A percentile compares a stretch with the other conserved stretches of the same genome.
These are phyloP conservation scores for Pythium oligandrum DNA, from an alignment of 352 stramenopile genomes.

Conservation along the genomic window DNA sequence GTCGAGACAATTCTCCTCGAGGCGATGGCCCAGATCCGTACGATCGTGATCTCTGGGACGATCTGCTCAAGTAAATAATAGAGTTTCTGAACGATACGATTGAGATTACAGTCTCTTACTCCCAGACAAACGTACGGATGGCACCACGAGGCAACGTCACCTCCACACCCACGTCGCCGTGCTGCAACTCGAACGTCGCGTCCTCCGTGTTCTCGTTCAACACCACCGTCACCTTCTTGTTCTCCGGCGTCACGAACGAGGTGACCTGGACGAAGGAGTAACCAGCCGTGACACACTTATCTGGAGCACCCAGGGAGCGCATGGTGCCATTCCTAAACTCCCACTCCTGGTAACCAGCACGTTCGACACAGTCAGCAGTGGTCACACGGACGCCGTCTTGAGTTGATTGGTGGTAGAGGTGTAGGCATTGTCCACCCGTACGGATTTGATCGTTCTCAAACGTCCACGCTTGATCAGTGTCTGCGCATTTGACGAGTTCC, in stretches of 20 bases:
- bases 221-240: constrained; percentile 75
- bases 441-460: constrained; percentile 54
- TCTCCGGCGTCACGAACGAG: constrained; percentile 65
- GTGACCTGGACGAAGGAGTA: constrained; percentile 70
- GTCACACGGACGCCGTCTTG: constrained; percentile 47
- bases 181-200: constrained; percentile 54
- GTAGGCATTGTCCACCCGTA: constrained; percentile 63
- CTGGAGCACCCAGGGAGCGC: constrained; percentile 30
- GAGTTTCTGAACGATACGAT: constrained; percentile 1
- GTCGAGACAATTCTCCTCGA: constrained; percentile 6
- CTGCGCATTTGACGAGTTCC: constrained; percentile 62
- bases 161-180: constrained; percentile 34
- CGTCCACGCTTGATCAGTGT: constrained; percentile 62
- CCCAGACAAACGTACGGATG: constrained; percentile 76
- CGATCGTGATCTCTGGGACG: constrained; percentile 65
- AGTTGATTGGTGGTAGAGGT: constrained; percentile 61
- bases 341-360: constrained; percentile 49
- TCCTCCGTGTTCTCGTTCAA: constrained; percentile 84
- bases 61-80: constrained; percentile 35
- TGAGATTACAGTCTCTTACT: constrained; percentile 13
- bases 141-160: constrained; percentile 48
- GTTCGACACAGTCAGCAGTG: constrained; percentile 37
- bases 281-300: constrained; percentile 75
- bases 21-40: constrained; percentile 32
- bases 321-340: constrained; percentile 55